phyloP scores from a whole-genome alignment of 2,329 filamentous ascomycete genomes.

The Fusarium equiseti region DNA sequence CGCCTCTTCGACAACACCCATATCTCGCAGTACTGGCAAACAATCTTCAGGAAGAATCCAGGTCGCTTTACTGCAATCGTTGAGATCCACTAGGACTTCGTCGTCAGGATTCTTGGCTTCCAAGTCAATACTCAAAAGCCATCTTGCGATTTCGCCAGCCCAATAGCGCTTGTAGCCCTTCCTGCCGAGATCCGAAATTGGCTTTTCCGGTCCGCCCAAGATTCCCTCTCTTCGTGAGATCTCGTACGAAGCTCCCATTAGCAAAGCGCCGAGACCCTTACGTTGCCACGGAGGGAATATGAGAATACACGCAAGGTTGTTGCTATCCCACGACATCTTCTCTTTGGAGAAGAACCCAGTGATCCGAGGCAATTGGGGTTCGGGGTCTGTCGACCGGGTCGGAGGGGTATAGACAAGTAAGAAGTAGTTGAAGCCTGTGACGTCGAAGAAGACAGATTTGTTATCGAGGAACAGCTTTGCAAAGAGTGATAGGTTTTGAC shows the following conservation, averaged over 20 bases:
- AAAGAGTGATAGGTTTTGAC: slow-evolving; percentile 95
- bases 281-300: slow-evolving; percentile 96
- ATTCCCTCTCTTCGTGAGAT: slow-evolving; percentile 85
- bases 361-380: slow-evolving; percentile 63
- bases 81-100: slow-evolving; percentile 71
- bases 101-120: slow-evolving; percentile 42
- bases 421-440: slow-evolving; percentile 94
- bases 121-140: slow-evolving; percentile 63
- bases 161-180: slow-evolving; percentile 89
- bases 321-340: slow-evolving; percentile 98
- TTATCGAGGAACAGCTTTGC: slow-evolving; percentile 98
- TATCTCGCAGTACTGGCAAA: slow-evolving; percentile 79
- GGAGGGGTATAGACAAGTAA: slow-evolving; percentile 80
- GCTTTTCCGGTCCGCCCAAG: slow-evolving; percentile 93
- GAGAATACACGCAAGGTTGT: slow-evolving; percentile 96
- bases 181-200: slow-evolving; percentile 85
- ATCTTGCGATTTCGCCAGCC: slow-evolving; percentile 85
- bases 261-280: slow-evolving; percentile 85
- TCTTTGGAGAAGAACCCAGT: slow-evolving; percentile 99
- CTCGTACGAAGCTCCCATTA: slow-evolving; percentile 95
- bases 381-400: slow-evolving; percentile 24
- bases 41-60: slow-evolving; percentile 91
- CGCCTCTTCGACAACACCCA: slow-evolving; percentile 76
- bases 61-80: slow-evolving; percentile 79
- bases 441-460: slow-evolving; percentile 98